These are phyloP conservation scores for Lactarius deliciosus DNA, from an alignment of 768 basidiomycete genomes.

Conservation along the genomic window DNA sequence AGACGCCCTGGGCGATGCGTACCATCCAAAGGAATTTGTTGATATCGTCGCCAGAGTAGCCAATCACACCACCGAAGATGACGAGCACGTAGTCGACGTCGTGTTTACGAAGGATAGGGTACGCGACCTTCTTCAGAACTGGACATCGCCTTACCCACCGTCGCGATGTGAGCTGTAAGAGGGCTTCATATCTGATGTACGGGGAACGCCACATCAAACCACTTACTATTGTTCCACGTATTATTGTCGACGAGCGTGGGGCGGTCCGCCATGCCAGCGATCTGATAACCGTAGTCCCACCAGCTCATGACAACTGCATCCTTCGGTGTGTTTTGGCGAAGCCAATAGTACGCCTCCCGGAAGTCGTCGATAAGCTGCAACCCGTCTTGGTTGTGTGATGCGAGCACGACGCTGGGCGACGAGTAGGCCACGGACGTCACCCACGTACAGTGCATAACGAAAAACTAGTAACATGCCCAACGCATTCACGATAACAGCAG, in stretches of 20 bases:
- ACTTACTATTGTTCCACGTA: slow-evolving; percentile 98
- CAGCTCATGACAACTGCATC: slow-evolving; percentile 96
- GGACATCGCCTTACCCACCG: slow-evolving; percentile 98
- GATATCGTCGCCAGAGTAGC: slow-evolving; percentile 98
- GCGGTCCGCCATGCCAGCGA: slow-evolving; percentile 97
- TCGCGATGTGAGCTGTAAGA: slow-evolving; percentile 86
- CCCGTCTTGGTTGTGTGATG: slow-evolving; percentile 77
- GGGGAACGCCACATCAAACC: slow-evolving; percentile 3
- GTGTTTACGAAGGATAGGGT: slow-evolving; percentile 95
- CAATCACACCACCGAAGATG: slow-evolving; percentile 95
- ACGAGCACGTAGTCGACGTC: slow-evolving; percentile 97
- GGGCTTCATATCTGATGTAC: neutral
- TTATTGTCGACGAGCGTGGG: slow-evolving; percentile 98
- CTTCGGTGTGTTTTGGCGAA: slow-evolving; percentile 90
- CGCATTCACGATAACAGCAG: slow-evolving; percentile 71
- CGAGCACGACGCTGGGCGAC: slow-evolving; percentile 94
- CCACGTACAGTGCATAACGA: slow-evolving; percentile 96
- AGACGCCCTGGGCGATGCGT: slow-evolving; percentile 89
- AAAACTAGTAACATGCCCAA: slow-evolving; percentile 79
- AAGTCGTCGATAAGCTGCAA: slow-evolving; percentile 98
- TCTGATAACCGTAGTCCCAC: slow-evolving; percentile 99
- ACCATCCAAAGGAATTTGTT: slow-evolving; percentile 99
- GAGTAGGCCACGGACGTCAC: slow-evolving; percentile 95
- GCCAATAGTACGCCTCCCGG: slow-evolving; percentile 99
- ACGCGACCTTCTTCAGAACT: slow-evolving; percentile 93